These are phyloP conservation scores for Pisolithus microcarpus DNA, from an alignment of 768 basidiomycete genomes.

Conservation along the genomic window DNA sequence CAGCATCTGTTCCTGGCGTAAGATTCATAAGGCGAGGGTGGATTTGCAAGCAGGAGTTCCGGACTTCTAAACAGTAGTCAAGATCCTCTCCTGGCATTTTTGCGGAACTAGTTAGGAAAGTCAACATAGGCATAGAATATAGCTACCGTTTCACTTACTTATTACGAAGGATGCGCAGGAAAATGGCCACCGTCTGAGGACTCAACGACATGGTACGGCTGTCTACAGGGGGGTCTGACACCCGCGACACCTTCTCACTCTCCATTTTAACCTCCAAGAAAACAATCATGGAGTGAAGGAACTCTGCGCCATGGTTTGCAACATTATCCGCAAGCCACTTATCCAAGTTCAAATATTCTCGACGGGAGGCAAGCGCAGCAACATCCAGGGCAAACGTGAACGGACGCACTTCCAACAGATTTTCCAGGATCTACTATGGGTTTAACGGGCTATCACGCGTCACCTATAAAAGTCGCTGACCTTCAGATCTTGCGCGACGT, in stretches of 20 bases:
- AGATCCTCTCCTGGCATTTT: constrained; percentile 74
- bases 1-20: constrained; percentile 74
- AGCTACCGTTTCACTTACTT: constrained; percentile 43
- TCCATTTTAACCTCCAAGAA: constrained; percentile 93
- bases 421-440: constrained; percentile 70
- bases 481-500: constrained; percentile 93
- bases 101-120: constrained; percentile 44
- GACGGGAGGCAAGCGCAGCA: constrained; percentile 84
- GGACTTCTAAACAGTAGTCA: constrained; percentile 82
- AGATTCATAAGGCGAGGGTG: constrained; percentile 96
- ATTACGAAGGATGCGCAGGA: constrained; percentile 81
- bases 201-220: constrained; percentile 81
- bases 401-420: constrained; percentile 84
- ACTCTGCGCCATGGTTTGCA: constrained; percentile 71
- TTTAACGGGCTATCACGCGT: neutral
- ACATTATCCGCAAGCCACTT: constrained; percentile 95
- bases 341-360: constrained; percentile 92
- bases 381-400: constrained; percentile 90
- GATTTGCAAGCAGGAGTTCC: constrained; percentile 88
- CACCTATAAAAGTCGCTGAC: constrained; percentile 34
- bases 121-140: neutral
- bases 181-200: constrained; percentile 84
- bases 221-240: constrained; percentile 74
- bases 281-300: constrained; percentile 78
- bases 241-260: constrained; percentile 68